Conservation (phyloP, 176 grass and related monocot species). For the Hyparrhenia diplandra region DNA sequence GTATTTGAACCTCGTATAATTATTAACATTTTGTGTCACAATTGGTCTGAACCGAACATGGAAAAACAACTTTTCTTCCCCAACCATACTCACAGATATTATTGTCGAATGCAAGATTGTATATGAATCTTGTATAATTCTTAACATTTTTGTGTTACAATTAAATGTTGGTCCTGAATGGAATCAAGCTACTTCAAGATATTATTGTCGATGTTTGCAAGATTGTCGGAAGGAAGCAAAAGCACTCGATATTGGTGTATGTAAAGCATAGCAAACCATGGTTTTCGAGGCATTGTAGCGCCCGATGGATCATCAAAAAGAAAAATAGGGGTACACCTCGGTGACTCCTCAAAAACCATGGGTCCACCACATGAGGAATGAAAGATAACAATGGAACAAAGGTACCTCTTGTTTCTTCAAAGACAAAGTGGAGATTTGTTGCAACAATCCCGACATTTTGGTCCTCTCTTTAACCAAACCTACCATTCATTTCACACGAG, state of each 20-base stretch:
- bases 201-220: not conserved
- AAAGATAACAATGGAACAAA: not conserved
- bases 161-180: not conserved
- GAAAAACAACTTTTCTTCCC: too few relatives aligned
- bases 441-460: constrained; percentile 80
- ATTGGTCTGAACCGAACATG: too few relatives aligned
- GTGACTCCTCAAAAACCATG: too few relatives aligned
- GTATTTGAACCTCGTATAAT: too few relatives aligned
- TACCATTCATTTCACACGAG: too few relatives aligned
- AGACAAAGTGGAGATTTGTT: constrained; percentile 87
- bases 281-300: not conserved
- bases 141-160: too few relatives aligned
- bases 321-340: not conserved
- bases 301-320: not conserved
- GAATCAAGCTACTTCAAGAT: not conserved
- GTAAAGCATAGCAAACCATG: not conserved
- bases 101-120: too few relatives aligned
- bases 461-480: constrained; percentile 99
- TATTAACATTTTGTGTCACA: too few relatives aligned
- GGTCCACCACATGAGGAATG: not conserved
- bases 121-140: too few relatives aligned
- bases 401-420: constrained; percentile 80
- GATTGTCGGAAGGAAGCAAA: not conserved
- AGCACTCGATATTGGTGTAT: not conserved
- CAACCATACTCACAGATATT: too few relatives aligned